Conservation (phyloP, 2,329 filamentous ascomycete genomes). For the Aspergillus sp. region DNA sequence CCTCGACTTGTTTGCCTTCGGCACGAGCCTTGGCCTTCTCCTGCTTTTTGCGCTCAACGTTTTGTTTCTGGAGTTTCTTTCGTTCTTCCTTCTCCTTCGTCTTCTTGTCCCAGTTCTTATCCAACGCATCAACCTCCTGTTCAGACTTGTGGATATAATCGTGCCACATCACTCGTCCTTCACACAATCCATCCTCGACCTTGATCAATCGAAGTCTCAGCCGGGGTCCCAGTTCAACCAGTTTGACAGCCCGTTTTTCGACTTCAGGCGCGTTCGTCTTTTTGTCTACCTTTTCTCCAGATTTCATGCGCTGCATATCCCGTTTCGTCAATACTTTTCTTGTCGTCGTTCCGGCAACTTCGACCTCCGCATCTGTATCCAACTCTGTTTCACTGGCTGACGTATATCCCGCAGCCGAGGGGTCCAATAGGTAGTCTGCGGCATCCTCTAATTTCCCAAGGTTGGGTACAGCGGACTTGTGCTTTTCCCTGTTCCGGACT, state of each 20-base stretch:
- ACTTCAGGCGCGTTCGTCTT: slow-evolving; percentile 52
- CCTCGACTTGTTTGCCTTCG: slow-evolving; percentile 43
- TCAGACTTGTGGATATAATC: slow-evolving; percentile 86
- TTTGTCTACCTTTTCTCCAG: slow-evolving; percentile 46
- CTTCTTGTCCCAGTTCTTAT: slow-evolving; percentile 77
- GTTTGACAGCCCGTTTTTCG: slow-evolving; percentile 83
- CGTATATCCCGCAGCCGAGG: slow-evolving; percentile 77
- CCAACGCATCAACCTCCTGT: slow-evolving; percentile 73
- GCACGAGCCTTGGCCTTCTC: slow-evolving; percentile 53
- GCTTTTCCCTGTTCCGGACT: slow-evolving; percentile 67
- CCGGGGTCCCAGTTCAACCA: slow-evolving; percentile 87
- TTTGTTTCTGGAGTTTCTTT: slow-evolving; percentile 80
- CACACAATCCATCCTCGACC: slow-evolving; percentile 90
- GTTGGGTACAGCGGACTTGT: slow-evolving; percentile 74
- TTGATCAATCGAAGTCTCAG: slow-evolving; percentile 89
- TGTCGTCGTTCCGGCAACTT: slow-evolving; percentile 63
- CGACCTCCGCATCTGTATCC: slow-evolving; percentile 94
- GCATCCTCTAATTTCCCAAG: slow-evolving; percentile 89
- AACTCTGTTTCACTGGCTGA: slow-evolving; percentile 90
- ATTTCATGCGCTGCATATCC: slow-evolving; percentile 49
- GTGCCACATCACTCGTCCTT: slow-evolving; percentile 95
- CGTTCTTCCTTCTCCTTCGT: slow-evolving; percentile 79
- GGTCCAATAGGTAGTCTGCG: slow-evolving; percentile 88
- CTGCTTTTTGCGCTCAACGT: slow-evolving; percentile 82
- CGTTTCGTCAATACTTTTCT: slow-evolving; percentile 55